phyloP scores from a whole-genome alignment of 176 grass and related monocot genomes.

The Olyra latifolia region DNA sequence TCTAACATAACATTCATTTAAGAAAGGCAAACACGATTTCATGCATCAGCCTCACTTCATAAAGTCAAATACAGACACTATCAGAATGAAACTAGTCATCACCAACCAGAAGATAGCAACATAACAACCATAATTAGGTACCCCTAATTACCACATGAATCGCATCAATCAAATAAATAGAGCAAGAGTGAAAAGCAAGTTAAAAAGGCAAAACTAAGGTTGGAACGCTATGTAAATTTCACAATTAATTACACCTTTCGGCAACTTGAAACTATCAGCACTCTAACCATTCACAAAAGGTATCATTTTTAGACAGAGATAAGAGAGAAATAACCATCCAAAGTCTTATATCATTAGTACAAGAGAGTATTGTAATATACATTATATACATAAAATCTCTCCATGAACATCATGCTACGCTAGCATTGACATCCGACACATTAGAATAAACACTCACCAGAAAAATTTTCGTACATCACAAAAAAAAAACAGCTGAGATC shows the following conservation, averaged over 20 bases:
- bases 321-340: not conserved
- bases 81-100: not conserved
- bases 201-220: not conserved
- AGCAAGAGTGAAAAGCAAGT: not conserved
- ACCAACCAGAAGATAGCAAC: not conserved
- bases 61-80: no score
- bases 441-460: not conserved
- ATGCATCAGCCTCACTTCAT: not conserved
- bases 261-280: not conserved
- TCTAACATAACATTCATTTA: not conserved
- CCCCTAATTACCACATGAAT: not conserved
- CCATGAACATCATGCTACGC: not conserved
- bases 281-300: not conserved
- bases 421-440: not conserved
- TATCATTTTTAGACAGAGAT: not conserved
- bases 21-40: not conserved
- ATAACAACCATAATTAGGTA: not conserved
- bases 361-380: not conserved
- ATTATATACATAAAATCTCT: not conserved
- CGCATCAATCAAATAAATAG: not conserved
- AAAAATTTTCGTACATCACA: not conserved
- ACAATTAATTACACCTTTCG: not conserved
- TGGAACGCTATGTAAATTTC: not conserved
- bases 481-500: not conserved
- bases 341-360: not conserved